Evolutionary conservation across 2,329 filamentous ascomycete genomes (phyloP).

Genomic region (Curvularia eragrostidis): DNA sequence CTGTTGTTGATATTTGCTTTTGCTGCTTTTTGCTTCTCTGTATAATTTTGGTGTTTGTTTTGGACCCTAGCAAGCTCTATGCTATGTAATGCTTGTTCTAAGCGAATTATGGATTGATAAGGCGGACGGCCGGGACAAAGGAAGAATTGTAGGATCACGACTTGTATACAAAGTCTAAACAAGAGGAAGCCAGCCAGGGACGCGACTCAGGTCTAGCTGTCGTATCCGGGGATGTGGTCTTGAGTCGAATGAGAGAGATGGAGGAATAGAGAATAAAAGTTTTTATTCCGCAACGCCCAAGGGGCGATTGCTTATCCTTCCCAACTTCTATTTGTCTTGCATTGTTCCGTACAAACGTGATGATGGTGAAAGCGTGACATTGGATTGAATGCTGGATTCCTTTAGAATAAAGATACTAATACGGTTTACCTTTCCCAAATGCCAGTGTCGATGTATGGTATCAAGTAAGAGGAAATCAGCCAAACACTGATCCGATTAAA

Average conservation of each 20-base stretch:
- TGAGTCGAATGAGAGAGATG: neutral
- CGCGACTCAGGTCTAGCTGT: neutral
- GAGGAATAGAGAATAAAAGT: neutral
- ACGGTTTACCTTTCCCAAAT: neutral
- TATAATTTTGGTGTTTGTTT: slow-evolving; percentile 1
- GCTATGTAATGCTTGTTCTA: neutral
- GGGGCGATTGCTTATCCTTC: slow-evolving; percentile 2
- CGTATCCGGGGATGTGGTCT: neutral
- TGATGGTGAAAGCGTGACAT: neutral
- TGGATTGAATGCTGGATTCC: neutral
- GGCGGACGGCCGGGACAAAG: neutral
- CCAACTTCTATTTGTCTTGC: no score
- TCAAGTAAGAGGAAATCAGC: slow-evolving; percentile 4
- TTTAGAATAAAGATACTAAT: neutral
- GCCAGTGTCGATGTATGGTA: slow-evolving; percentile 18
- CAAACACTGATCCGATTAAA: neutral
- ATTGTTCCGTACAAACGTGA: no score
- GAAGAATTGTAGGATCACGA: neutral
- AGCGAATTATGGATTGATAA: neutral
- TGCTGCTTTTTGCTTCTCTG: neutral
- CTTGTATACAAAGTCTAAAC: neutral
- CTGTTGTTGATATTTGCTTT: neutral
- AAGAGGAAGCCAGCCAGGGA: neutral
- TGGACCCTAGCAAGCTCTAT: neutral
- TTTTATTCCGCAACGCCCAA: neutral